Percentiles rank a stretch among this genome's conserved stretches.
These are phyloP conservation scores for Ustilaginoidea virens DNA, from an alignment of 2,329 filamentous ascomycete genomes.

Conservation along the genomic window DNA sequence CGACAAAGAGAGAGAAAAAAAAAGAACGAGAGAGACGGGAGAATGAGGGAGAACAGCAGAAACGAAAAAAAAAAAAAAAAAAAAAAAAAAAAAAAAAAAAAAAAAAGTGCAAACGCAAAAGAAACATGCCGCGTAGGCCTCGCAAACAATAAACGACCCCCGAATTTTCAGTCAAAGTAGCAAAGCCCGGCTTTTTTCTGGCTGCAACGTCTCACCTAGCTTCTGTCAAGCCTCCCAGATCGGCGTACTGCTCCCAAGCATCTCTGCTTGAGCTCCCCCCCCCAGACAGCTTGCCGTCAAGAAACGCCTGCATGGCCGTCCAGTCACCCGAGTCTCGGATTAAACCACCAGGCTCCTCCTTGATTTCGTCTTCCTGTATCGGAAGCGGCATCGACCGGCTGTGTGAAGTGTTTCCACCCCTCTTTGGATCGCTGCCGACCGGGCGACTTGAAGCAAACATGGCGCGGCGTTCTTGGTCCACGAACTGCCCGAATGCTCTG, in stretches of 20 bases:
- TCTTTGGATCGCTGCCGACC: constrained; percentile 10
- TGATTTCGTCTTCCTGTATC: constrained; percentile 8
- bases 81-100: constrained; percentile 5
- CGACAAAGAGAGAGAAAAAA: not conserved
- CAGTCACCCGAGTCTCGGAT: constrained; percentile 18
- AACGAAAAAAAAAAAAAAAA: constrained; percentile 4
- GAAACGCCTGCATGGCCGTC: constrained; percentile 21
- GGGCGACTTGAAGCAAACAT: constrained; percentile 9
- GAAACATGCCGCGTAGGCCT: not conserved
- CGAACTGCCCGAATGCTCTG: constrained; percentile 11
- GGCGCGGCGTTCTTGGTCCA: constrained; percentile 9
- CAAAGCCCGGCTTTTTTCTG: no score
- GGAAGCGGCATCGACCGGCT: constrained; percentile 6
- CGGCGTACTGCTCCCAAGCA: constrained; percentile 31
- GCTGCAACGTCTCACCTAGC: no score
- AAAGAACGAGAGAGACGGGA: not conserved
- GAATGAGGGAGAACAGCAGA: not conserved
- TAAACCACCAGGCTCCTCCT: constrained; percentile 13
- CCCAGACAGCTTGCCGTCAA: constrained; percentile 11
- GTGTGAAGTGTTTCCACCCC: constrained; percentile 9
- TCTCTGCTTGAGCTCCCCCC: constrained; percentile 9
- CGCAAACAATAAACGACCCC: not conserved
- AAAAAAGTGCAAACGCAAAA: not conserved
- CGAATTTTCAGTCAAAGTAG: no score
- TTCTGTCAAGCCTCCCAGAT: constrained; percentile 28